Conservation (phyloP, 148 eudicot genomes). For the Talinum fruticosum region DNA sequence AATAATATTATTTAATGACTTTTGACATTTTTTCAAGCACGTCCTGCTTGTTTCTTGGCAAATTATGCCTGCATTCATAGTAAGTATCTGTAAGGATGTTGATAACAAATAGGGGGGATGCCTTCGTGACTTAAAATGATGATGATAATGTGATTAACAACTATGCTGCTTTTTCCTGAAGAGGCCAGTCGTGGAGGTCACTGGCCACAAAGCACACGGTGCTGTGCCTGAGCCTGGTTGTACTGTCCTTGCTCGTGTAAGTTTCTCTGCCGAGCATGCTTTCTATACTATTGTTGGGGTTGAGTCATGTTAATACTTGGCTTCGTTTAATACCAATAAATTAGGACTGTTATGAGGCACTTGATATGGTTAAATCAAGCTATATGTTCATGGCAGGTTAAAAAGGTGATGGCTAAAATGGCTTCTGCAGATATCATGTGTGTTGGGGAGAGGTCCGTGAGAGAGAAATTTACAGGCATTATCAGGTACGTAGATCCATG, state of each 20-base stretch:
- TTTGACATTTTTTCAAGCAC: neutral
- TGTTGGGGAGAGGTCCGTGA: constrained; percentile 77
- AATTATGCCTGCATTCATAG: neutral
- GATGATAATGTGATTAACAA: neutral
- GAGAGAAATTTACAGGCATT: constrained; percentile 86
- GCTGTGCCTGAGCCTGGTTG: constrained; percentile 90
- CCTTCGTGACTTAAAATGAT: neutral
- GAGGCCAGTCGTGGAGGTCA: constrained; percentile 85
- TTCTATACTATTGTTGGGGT: neutral
- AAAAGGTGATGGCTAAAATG: constrained; percentile 81
- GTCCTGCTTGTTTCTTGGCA: neutral
- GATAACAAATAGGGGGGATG: neutral
- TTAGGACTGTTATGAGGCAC: neutral
- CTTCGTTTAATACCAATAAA: neutral
- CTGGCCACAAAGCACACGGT: constrained; percentile 90
- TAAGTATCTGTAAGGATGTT: neutral
- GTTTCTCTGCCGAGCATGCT: constrained; percentile 17
- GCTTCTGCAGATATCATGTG: constrained; percentile 94
- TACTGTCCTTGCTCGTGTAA: constrained; percentile 78
- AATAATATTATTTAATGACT: neutral
- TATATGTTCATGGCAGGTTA: constrained; percentile 54
- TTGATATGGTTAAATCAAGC: neutral
- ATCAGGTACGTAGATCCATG: constrained; percentile 48
- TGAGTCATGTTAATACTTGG: neutral
- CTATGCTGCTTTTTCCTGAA: constrained; percentile 21